Conservation (phyloP, 2,329 filamentous ascomycete species). For the Cladosporium cucumerinum region DNA sequence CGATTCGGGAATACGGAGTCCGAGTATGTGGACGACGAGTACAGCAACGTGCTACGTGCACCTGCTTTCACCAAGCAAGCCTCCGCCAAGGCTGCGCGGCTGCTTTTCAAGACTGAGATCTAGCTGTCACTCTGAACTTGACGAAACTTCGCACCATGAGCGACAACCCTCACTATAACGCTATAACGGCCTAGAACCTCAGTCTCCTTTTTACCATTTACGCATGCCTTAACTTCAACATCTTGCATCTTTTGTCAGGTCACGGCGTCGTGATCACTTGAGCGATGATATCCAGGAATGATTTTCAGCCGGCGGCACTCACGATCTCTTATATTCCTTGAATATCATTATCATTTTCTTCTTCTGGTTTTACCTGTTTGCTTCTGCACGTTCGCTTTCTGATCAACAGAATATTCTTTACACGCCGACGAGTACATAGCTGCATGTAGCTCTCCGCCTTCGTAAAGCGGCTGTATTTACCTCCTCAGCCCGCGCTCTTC, state of each 20-base stretch:
- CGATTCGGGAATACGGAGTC: neutral
- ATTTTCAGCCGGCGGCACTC: slow-evolving; percentile 7
- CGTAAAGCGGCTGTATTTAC: slow-evolving; percentile 1
- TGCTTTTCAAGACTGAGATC: neutral
- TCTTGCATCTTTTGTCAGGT: neutral
- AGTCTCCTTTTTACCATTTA: neutral
- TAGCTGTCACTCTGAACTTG: neutral
- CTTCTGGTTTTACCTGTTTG: neutral
- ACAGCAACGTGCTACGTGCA: slow-evolving; percentile 1
- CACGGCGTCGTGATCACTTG: neutral
- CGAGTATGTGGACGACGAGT: neutral
- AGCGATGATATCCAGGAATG: slow-evolving; percentile 11
- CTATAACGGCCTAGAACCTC: neutral
- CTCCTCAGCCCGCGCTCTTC: neutral
- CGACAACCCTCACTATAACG: neutral
- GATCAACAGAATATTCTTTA: neutral
- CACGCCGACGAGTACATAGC: slow-evolving; percentile 12
- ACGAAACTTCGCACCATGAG: neutral
- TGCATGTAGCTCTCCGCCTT: slow-evolving; percentile 8
- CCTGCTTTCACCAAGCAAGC: neutral
- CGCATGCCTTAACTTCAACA: neutral
- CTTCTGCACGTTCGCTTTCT: neutral
- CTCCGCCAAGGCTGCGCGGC: neutral
- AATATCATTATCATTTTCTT: neutral
- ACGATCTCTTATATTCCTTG: slow-evolving; percentile 8